Base-by-base conservation (phyloP, 2,329 filamentous ascomycete genomes). In the Aspergillus texensis region DNA sequence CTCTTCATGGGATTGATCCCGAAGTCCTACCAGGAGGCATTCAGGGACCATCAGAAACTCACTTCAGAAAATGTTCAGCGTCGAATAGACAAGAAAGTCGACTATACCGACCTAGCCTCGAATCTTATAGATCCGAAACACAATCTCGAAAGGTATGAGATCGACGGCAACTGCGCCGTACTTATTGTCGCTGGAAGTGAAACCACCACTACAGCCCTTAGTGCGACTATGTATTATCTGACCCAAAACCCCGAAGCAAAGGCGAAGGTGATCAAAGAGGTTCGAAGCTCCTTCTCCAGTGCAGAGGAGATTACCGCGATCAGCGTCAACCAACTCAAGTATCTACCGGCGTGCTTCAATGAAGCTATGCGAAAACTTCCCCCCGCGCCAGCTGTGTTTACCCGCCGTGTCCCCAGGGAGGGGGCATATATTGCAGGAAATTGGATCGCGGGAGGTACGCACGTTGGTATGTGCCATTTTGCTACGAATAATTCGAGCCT, bases 311-410 rank as follows among this genome's bases (percentile, higher is more conserved):
- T 55, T 11, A 46, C 28, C 4, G 21, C 34, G 2, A 45, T 32
- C 12, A 12, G 14, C 24, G 39, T 34, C 21, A 21, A 28, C 12
- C 30, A 59, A 6, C 57, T 70, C 11, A 46, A 53, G 14, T 72
- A 71, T 52, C 57, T 74, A 3, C 57, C 57, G 4, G 69, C 68
- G n/a, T 67, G 71, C 26, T 41, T 70, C n/a, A 63, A 63, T 21
- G 72, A 74, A 57, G 57, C 65, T 10, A 30, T 74, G 32, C 65
- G 71, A 8, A 62, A 68, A 10, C 70, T 67, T 50, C 71, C 71
- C 14, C 68, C 70, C 8, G 57, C 71, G n/a, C 64, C 68, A 8
- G 57, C 60, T 4, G 63, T 60, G n/a, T 59, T 72, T 28, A 54
- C 68, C 11, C 65, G 70, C 3, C 57, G 69, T 16, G 62, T 66